phyloP scores from a whole-genome alignment of 257 asterid species.

The Scutellaria galericulata region DNA sequence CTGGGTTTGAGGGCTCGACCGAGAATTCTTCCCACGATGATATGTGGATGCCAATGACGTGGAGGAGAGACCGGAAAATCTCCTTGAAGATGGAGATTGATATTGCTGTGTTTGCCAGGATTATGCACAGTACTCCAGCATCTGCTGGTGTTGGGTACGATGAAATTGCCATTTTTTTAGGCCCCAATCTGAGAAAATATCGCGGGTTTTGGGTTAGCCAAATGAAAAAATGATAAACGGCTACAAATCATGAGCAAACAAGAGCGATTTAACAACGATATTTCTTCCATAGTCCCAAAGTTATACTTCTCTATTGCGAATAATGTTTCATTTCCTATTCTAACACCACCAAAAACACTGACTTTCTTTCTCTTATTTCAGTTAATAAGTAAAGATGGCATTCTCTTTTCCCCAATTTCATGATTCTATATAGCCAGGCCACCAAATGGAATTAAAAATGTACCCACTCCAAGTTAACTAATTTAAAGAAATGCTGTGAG shows the following conservation, averaged over 20 bases:
- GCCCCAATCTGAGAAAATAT: slow-evolving; percentile 38
- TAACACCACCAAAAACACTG: background rate
- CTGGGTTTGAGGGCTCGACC: slow-evolving; percentile 49
- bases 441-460: too few relatives aligned
- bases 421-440: too few relatives aligned
- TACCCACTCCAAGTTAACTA: too few relatives aligned
- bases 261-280: background rate
- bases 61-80: slow-evolving; percentile 69
- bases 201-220: slow-evolving; percentile 23
- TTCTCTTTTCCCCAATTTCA: too few relatives aligned
- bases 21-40: slow-evolving; percentile 74
- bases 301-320: background rate
- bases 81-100: slow-evolving; percentile 83
- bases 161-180: slow-evolving; percentile 69
- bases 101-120: slow-evolving; percentile 81
- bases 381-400: too few relatives aligned
- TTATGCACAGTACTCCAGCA: slow-evolving; percentile 82
- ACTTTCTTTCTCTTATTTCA: too few relatives aligned
- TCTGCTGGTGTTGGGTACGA: slow-evolving; percentile 84
- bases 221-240: slow-evolving; percentile 17
- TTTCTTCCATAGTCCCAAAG: too few relatives aligned
- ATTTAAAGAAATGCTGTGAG: too few relatives aligned
- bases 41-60: slow-evolving; percentile 68
- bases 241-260: slow-evolving; percentile 10
- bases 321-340: background rate